phyloP scores from a whole-genome alignment of 768 basidiomycete genomes.

The Auricularia sp. region DNA sequence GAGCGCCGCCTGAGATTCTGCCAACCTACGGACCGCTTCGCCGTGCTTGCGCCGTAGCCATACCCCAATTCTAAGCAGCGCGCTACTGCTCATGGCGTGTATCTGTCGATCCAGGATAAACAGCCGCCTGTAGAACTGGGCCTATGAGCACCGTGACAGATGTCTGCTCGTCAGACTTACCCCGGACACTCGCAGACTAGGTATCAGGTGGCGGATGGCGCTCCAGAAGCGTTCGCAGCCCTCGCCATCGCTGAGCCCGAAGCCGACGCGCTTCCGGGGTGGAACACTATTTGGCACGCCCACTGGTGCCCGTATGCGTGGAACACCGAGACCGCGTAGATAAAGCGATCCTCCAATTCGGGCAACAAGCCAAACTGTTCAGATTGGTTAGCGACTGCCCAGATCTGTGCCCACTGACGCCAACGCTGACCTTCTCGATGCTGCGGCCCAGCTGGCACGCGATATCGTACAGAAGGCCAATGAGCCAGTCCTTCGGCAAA shows the following conservation, averaged over 20 bases:
- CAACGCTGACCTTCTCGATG: slow-evolving; percentile 7
- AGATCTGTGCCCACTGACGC: background rate
- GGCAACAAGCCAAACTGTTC: slow-evolving; percentile 7
- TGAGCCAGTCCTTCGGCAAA: slow-evolving; percentile 16
- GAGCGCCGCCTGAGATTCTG: background rate
- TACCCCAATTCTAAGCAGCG: no score
- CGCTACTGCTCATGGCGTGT: background rate
- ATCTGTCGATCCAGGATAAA: background rate
- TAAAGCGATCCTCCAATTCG: slow-evolving; percentile 14
- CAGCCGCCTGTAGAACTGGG: background rate
- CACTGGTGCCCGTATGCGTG: slow-evolving; percentile 32
- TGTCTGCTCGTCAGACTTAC: background rate
- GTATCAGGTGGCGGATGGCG: background rate
- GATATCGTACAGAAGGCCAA: slow-evolving; percentile 27
- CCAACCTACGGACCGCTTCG: background rate
- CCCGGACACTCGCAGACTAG: slow-evolving; percentile 4
- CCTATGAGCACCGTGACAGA: background rate
- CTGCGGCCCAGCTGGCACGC: slow-evolving; percentile 26
- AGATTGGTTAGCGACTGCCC: background rate
- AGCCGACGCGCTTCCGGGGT: slow-evolving; percentile 21
- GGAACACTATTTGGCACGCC: slow-evolving; percentile 28
- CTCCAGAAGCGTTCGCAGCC: slow-evolving; percentile 11
- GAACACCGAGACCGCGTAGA: slow-evolving; percentile 27
- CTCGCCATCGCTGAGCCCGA: slow-evolving; percentile 7
- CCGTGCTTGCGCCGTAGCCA: background rate